Evolutionary conservation across 2,329 filamentous ascomycete genomes (phyloP).

Genomic region (Pseudocercospora fijiensis): DNA sequence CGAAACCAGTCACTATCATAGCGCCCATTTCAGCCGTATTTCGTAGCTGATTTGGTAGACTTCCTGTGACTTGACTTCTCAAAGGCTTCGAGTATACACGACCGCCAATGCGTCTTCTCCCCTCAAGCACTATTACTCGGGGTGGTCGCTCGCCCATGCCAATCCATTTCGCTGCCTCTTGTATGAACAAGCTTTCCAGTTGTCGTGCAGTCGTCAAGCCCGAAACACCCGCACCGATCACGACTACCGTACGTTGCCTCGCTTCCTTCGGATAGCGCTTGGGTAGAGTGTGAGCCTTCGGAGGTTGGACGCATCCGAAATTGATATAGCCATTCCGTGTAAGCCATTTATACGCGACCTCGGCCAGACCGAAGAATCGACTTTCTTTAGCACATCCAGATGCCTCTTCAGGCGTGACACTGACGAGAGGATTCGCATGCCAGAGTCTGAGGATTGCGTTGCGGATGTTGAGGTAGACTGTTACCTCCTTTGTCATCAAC

Average conservation of each 20-base stretch:
- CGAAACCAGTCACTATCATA: conserved; percentile 97
- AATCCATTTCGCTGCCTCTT: conserved; percentile 69
- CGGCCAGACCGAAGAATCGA: conserved; percentile 85
- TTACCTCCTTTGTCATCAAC: conserved; percentile 85
- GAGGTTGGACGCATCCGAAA: conserved; percentile 83
- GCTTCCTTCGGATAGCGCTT: conserved; percentile 41
- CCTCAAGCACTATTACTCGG: conserved; percentile 78
- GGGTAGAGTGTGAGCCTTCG: conserved; percentile 35
- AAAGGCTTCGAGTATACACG: conserved; percentile 84
- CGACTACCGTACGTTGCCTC: conserved; percentile 71
- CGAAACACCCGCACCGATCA: conserved; percentile 92
- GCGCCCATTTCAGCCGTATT: conserved; percentile 95
- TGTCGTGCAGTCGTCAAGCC: conserved; percentile 91
- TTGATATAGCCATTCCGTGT: conserved; percentile 92
- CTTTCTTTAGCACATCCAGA: conserved; percentile 84
- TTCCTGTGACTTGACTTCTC: conserved; percentile 57
- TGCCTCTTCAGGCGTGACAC: conserved; percentile 79
- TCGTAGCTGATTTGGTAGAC: conserved; percentile 54
- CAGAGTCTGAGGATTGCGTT: conserved; percentile 91
- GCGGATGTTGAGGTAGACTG: conserved; percentile 91
- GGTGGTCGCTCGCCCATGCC: conserved; percentile 67
- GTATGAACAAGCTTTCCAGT: conserved; percentile 78
- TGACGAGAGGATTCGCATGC: conserved; percentile 79
- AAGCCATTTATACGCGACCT: conserved; percentile 89
- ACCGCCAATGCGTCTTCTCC: conserved; percentile 81